These are phyloP conservation scores for Spergularia marina DNA, from an alignment of 148 eudicot species.

Conservation along the genomic window DNA sequence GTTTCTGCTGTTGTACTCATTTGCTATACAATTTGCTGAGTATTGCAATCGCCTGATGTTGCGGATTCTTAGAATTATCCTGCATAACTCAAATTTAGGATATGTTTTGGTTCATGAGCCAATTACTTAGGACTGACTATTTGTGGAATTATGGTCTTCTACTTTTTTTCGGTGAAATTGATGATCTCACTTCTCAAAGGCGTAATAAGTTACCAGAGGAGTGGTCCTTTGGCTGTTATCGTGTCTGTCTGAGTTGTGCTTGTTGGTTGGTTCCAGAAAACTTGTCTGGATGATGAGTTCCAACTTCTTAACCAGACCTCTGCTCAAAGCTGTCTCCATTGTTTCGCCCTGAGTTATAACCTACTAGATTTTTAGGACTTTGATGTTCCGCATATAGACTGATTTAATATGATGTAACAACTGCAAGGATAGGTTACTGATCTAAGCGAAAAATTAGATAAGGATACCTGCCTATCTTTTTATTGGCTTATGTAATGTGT, in stretches of 20 bases:
- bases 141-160: neutral
- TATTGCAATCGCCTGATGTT: conserved; percentile 4
- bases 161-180: neutral
- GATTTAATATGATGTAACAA: too few species aligned
- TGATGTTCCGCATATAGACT: too few species aligned
- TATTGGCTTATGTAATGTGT: too few species aligned
- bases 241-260: neutral
- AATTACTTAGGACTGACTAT: neutral
- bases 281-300: neutral
- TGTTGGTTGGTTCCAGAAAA: neutral
- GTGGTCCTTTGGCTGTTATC: neutral
- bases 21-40: too few species aligned
- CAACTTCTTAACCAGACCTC: too few species aligned
- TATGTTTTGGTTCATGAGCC: neutral
- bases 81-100: neutral
- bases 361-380: too few species aligned
- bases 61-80: neutral
- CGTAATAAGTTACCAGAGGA: neutral
- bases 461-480: too few species aligned
- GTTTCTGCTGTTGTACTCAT: too few species aligned
- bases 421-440: too few species aligned
- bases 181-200: neutral
- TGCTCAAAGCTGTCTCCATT: too few species aligned
- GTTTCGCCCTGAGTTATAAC: too few species aligned
- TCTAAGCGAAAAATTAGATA: too few species aligned